Percentiles rank a stretch among this genome's conserved stretches.
Conservation (phyloP, 140 eudicot genomes). For the Flaveria floridana region DNA sequence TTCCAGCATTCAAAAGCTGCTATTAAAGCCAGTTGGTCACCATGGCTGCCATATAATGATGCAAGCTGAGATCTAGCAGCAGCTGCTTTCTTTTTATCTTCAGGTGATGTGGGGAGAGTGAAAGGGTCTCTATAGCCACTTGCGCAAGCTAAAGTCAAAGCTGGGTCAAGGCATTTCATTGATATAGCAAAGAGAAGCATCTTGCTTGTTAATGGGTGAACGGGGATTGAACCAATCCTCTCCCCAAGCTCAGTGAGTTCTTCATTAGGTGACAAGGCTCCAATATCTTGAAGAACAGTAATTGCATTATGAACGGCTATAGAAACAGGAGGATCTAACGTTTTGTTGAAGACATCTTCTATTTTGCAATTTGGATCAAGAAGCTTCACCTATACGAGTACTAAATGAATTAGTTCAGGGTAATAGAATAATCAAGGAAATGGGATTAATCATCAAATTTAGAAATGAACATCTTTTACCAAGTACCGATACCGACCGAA, state of each 20-base stretch:
- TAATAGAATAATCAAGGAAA: too few species aligned
- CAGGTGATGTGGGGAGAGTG: constrained; percentile 62
- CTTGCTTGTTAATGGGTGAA: constrained; percentile 87
- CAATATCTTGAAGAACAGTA: constrained; percentile 73
- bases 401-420: background rate
- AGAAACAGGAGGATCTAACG: constrained; percentile 79
- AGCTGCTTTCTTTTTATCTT: constrained; percentile 49
- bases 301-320: constrained; percentile 76
- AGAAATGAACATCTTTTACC: too few species aligned
- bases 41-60: constrained; percentile 64
- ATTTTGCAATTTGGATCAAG: constrained; percentile 67
- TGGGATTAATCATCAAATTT: too few species aligned
- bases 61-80: constrained; percentile 67
- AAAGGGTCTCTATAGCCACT: constrained; percentile 70
- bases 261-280: constrained; percentile 72
- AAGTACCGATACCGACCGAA: too few species aligned
- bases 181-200: constrained; percentile 79
- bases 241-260: constrained; percentile 79
- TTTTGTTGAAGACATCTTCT: constrained; percentile 67
- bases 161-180: constrained; percentile 89
- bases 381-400: constrained; percentile 64
- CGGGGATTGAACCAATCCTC: constrained; percentile 74
- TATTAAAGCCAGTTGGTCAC: constrained; percentile 82
- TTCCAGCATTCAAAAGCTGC: constrained; percentile 90
- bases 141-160: constrained; percentile 91